Base-by-base conservation (phyloP, 1,284 basidiomycete species). In the Porodaedalea pini region DNA sequence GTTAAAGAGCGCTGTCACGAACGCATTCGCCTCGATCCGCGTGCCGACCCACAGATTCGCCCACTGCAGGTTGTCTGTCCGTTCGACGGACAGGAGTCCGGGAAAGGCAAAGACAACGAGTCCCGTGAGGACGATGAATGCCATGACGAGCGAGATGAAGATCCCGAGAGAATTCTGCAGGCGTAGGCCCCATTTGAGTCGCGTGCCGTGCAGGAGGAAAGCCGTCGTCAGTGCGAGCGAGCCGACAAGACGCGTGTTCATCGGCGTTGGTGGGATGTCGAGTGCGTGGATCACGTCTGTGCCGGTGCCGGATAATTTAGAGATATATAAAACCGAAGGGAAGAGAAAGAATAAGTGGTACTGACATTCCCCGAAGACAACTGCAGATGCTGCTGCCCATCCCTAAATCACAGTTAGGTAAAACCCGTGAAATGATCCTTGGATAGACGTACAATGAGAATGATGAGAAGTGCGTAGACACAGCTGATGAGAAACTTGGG, bases 361-460 rank as follows among this genome's bases (percentile, higher is more conserved):
- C 75, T 3, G 62, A 82, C 83, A 85, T 82, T 87, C 84, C 31
- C 83, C 84, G 57, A 86, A 83, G 5, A 84, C 82, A n/a, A 84
- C 72, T 49, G 76, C 75, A 61, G 79, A 78, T 2, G 81, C 78
- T 2, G 81, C 74, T 41, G 82, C 73, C 61, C 78, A 79, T 3
- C 82, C 83, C 79, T 81, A 59, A 57, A 23, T 27, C 13, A 11
- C 19, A 23, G n/a, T 23, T 57, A 40, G 66, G 55, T 31, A 67
- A 67, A 54, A 65, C 64, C 23, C 65, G 34, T 21, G 63, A 57
- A n/a, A 11, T 62, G 8, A 57, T 65, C 27, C 56, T 53, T 32
- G 58, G 13, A 31, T 4, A 23, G 5, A 69, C 79, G 52, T 62
- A 83, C 85, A 32, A 81, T 78, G 17, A 87, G 75, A 10, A 87